Evolutionary conservation across 2,329 filamentous ascomycete species (phyloP), one percentile per base, ranked within the genome.

Genomic region (Colletotrichum sp.): DNA sequence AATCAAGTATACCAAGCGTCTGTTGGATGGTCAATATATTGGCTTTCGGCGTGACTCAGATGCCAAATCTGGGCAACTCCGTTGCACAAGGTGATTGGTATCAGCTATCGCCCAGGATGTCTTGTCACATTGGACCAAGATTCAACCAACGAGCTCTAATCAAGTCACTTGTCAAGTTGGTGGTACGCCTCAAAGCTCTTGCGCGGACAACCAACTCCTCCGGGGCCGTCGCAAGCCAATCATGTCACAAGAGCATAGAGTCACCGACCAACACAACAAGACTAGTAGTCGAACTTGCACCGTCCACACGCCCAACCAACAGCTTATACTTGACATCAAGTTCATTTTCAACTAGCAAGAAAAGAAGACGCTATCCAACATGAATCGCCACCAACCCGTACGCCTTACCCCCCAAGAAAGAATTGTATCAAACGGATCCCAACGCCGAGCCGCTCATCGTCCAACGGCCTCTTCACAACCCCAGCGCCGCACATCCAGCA

Each of bases 401-500:
- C 43, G 43, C 43, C 43, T 48, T 21, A 1, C n/a, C 5, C 18
- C 18, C n/a, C n/a, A 9, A 5, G n/a, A 48, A 48, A 4, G 4
- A 48, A 48, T 6, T 48, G 43, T 48, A 48, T 48, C 43, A 48
- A 21, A 9, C 18, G 5, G n/a, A 21, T 48, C 10, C 43, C 43
- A 48, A 48, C 43, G 43, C 43, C 43, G 43, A 48, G n/a, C 10
- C 9, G 43, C 4, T 21, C 43, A 21, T 7, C 43, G 3, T 6
- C 43, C 43, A n/a, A 48, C 43, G 3, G 43, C 12, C n/a, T 32
- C 36, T 32, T 61, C 60, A 69, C 32, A 77, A 77, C 82, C 83
- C 84, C 48, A 86, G 69, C 7, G 82, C 79, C 68, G 71, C 77
- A 3, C 82, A 81, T 3, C 85, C 88, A 26, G 85, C 84, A 63